Evolutionary conservation across 768 basidiomycete species (phyloP).

Genomic region (Pleurotus tuber-regium): DNA sequence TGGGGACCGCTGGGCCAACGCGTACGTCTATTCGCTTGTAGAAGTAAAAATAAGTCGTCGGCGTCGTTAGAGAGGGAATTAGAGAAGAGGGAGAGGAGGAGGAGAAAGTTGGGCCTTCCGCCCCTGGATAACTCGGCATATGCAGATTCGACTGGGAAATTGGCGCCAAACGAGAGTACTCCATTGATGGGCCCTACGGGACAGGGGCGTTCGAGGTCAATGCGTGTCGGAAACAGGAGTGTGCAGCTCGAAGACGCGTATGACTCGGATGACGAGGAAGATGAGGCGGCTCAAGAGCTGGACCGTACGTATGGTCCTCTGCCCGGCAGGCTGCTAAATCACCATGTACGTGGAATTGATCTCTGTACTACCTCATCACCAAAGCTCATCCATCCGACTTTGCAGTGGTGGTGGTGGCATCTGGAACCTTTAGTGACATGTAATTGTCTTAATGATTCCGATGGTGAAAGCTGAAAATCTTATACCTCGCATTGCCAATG

Average conservation of each 20-base stretch:
- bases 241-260: conserved; percentile 8
- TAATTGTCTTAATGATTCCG: conserved; percentile 57
- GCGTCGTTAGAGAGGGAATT: conserved; percentile 11
- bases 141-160: conserved; percentile 4
- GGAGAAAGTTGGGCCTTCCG: conserved; percentile 4
- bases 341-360: conserved; percentile 61
- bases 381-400: neutral
- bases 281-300: conserved; percentile 38
- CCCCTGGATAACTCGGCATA: conserved; percentile 10
- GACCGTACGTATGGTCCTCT: conserved; percentile 61
- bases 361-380: too few relatives aligned
- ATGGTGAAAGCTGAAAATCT: conserved; percentile 34
- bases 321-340: conserved; percentile 68
- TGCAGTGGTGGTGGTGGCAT: conserved; percentile 86
- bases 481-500: too few relatives aligned
- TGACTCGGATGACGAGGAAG: conserved; percentile 23
- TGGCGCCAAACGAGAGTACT: conserved; percentile 33
- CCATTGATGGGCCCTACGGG: conserved; percentile 25
- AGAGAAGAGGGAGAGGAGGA: conserved; percentile 17
- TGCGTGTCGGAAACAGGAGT: conserved; percentile 15
- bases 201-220: conserved; percentile 16
- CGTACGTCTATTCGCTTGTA: conserved; percentile 36
- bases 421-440: conserved; percentile 64
- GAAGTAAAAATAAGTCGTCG: conserved; percentile 16
- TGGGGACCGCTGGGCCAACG: conserved; percentile 66